These are phyloP conservation scores for Trametes meyenii DNA, from an alignment of 768 basidiomycete species.

Conservation along the genomic window DNA sequence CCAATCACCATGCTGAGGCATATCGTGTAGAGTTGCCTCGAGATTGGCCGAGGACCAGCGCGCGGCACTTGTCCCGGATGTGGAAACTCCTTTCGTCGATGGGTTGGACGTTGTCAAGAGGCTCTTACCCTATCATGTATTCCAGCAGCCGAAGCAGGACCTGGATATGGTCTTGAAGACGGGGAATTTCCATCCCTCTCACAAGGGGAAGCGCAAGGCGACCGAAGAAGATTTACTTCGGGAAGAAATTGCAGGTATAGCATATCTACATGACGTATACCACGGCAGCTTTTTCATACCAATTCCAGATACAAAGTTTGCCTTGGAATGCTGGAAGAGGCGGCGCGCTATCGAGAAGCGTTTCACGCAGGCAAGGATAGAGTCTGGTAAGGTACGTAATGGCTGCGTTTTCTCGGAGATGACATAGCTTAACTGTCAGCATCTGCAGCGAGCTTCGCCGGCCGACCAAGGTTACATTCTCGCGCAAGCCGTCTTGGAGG, in stretches of 20 bases:
- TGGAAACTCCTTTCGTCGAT: conserved; percentile 69
- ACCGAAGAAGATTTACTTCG: conserved; percentile 42
- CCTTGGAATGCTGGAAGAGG: conserved; percentile 65
- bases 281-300: neutral
- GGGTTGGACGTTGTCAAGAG: conserved; percentile 66
- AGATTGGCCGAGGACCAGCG: conserved; percentile 66
- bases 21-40: conserved; percentile 48
- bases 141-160: conserved; percentile 74
- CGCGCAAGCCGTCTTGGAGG: conserved; percentile 64
- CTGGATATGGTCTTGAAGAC: conserved; percentile 34
- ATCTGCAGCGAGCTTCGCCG: conserved; percentile 56
- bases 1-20: neutral
- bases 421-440: conserved; percentile 1
- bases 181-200: conserved; percentile 21
- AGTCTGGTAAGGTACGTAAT: conserved; percentile 58
- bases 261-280: neutral
- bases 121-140: conserved; percentile 79
- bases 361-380: conserved; percentile 56
- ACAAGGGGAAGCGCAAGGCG: conserved; percentile 69
- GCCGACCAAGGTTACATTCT: conserved; percentile 67
- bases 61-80: conserved; percentile 62
- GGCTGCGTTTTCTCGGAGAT: conserved; percentile 1
- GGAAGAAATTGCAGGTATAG: conserved; percentile 56
- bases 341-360: conserved; percentile 57
- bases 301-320: conserved; percentile 65